A percentile compares a stretch with the other conserved stretches of the same genome.
phyloP scores from a whole-genome alignment of 805 yeast genomes.

The Monosporozyma yasuniensis region DNA sequence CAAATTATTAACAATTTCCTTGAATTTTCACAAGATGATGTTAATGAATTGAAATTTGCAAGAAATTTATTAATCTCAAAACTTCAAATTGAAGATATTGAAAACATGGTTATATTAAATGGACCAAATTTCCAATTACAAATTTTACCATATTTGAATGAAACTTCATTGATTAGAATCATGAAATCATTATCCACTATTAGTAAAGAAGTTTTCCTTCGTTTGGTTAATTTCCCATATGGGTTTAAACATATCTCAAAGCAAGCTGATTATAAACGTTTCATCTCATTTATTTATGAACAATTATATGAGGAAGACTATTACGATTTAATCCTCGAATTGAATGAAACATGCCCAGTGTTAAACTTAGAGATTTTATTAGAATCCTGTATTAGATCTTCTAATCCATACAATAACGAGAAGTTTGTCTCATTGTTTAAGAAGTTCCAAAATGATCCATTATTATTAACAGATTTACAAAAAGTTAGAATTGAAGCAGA shows the following conservation, averaged over 20 bases:
- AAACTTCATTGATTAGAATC: slow-evolving; percentile 19
- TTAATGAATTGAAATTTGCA: slow-evolving; percentile 14
- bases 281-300: slow-evolving; percentile 18
- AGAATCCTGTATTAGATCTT: slow-evolving; percentile 20
- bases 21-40: slow-evolving; percentile 9
- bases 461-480: slow-evolving; percentile 7
- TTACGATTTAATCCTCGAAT: slow-evolving; percentile 14
- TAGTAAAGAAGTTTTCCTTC: slow-evolving; percentile 7
- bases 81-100: slow-evolving; percentile 8
- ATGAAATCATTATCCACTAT: slow-evolving; percentile 8
- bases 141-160: slow-evolving; percentile 18
- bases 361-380: slow-evolving; percentile 18
- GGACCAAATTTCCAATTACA: slow-evolving; percentile 5
- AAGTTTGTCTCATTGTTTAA: slow-evolving; percentile 12
- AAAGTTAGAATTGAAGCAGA: slow-evolving; percentile 15
- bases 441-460: slow-evolving; percentile 10
- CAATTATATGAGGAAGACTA: slow-evolving; percentile 12
- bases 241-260: slow-evolving; percentile 21
- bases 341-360: slow-evolving; percentile 21
- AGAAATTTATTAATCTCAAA: slow-evolving; percentile 14
- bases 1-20: slow-evolving; percentile 14
- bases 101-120: slow-evolving; percentile 3
- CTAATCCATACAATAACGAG: slow-evolving; percentile 10
- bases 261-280: slow-evolving; percentile 22
- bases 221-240: slow-evolving; percentile 20